Evolutionary conservation across 108 stramenopile genomes (phyloP).

Genomic region (Nannochloropsis oceanica): DNA sequence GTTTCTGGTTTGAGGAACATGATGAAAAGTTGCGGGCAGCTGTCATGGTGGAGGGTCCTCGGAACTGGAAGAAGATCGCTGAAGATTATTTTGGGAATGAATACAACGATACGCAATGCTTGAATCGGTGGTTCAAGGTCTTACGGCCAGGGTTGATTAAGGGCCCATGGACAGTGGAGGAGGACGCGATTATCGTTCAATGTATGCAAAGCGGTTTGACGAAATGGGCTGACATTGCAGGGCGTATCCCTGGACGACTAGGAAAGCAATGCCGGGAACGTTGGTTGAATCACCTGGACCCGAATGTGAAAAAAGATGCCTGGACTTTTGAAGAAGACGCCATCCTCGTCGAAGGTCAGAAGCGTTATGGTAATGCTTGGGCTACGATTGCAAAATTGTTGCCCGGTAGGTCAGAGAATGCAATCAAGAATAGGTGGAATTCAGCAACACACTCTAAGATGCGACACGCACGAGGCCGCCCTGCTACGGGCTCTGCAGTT

Average conservation of each 20-base stretch:
- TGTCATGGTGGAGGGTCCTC: background rate
- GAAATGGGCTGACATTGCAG: slow-evolving; percentile 35
- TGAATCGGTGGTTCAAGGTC: slow-evolving; percentile 34
- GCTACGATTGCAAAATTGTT: slow-evolving; percentile 50
- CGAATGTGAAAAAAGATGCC: slow-evolving; percentile 31
- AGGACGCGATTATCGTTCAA: slow-evolving; percentile 28
- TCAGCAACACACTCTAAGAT: background rate
- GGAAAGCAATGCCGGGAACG: slow-evolving; percentile 48
- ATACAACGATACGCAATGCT: background rate
- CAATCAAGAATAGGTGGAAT: slow-evolving; percentile 34
- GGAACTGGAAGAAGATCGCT: background rate
- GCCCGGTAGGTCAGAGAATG: slow-evolving; percentile 54
- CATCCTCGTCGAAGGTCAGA: slow-evolving; percentile 22
- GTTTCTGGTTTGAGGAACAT: slow-evolving; percentile 7
- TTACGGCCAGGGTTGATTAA: slow-evolving; percentile 68
- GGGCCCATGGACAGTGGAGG: slow-evolving; percentile 46
- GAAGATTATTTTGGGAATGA: background rate
- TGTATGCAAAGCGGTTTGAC: slow-evolving; percentile 16
- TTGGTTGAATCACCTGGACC: slow-evolving; percentile 46
- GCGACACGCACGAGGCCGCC: too few species aligned
- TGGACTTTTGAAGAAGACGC: slow-evolving; percentile 40
- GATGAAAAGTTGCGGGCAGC: slow-evolving; percentile 13
- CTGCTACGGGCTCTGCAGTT: too few species aligned
- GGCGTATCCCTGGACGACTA: slow-evolving; percentile 28
- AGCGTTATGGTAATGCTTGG: background rate